These are phyloP conservation scores for Kodamaea lidongshanica DNA, from an alignment of 805 yeast genomes.

Conservation along the genomic window DNA sequence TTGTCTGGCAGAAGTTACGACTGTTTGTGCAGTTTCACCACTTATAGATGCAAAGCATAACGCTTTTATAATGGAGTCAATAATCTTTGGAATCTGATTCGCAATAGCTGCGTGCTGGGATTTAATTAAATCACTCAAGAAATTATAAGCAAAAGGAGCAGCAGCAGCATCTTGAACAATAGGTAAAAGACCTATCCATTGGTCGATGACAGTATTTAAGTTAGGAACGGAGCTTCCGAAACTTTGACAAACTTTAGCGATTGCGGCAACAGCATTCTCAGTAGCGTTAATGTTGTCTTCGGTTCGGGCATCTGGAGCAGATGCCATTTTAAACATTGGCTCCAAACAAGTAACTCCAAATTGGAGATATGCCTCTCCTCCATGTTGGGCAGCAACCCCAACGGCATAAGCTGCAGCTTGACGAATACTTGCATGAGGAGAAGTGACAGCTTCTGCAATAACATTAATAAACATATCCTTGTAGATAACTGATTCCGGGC, in stretches of 20 bases:
- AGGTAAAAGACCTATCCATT: conserved; percentile 82
- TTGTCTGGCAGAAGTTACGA: conserved; percentile 56
- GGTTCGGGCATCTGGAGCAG: conserved; percentile 75
- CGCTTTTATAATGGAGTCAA: conserved; percentile 70
- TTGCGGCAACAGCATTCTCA: conserved; percentile 75
- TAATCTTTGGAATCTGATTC: conserved; percentile 52
- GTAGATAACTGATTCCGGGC: conserved; percentile 58
- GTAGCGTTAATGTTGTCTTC: conserved; percentile 84
- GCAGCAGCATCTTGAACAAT: conserved; percentile 80
- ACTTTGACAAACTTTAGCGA: conserved; percentile 73
- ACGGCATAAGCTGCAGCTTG: conserved; percentile 83
- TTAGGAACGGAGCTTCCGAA: conserved; percentile 57
- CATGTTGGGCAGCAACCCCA: conserved; percentile 81
- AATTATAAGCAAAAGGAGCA: conserved; percentile 76
- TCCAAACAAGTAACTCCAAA: conserved; percentile 66
- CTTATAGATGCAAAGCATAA: conserved; percentile 57
- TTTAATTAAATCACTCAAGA: conserved; percentile 46
- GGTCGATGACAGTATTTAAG: conserved; percentile 54
- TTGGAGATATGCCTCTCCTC: conserved; percentile 56
- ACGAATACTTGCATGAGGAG: conserved; percentile 66
- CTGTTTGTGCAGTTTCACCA: conserved; percentile 66
- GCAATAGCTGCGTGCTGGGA: conserved; percentile 38
- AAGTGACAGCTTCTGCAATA: conserved; percentile 60
- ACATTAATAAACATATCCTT: conserved; percentile 59
- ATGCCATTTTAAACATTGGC: conserved; percentile 64